Evolutionary conservation across 495 filamentous ascomycete genomes (phyloP).

Genomic region (Neurospora tetraspora): DNA sequence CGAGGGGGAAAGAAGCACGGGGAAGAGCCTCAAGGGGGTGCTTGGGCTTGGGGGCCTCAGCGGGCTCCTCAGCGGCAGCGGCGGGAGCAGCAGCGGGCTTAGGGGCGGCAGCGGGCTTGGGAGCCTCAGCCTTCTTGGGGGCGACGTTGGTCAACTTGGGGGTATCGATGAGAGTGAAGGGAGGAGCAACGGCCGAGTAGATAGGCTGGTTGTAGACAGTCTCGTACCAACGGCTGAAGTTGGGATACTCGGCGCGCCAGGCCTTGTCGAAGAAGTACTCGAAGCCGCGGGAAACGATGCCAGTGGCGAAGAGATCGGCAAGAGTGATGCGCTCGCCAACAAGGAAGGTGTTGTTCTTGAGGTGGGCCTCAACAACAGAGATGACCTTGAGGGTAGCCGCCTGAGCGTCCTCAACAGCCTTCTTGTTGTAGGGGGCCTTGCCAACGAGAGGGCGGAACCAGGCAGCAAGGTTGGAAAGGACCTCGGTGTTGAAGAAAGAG

Average conservation of each 20-base stretch:
- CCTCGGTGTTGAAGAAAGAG: constrained; percentile 82
- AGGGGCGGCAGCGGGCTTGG: constrained; percentile 47
- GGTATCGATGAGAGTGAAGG: constrained; percentile 71
- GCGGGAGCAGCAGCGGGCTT: constrained; percentile 50
- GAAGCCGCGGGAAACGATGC: constrained; percentile 74
- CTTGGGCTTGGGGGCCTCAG: constrained; percentile 80
- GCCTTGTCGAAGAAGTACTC: constrained; percentile 82
- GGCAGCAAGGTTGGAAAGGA: constrained; percentile 60
- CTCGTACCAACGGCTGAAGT: constrained; percentile 85
- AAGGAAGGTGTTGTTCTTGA: constrained; percentile 89
- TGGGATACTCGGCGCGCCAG: constrained; percentile 70
- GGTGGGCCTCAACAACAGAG: constrained; percentile 70
- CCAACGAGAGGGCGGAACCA: constrained; percentile 90
- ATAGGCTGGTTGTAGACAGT: constrained; percentile 85
- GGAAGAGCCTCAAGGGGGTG: constrained; percentile 86
- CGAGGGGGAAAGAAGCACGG: constrained; percentile 68
- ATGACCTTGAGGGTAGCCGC: constrained; percentile 58
- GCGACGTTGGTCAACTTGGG: constrained; percentile 71
- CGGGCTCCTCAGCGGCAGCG: constrained; percentile 60
- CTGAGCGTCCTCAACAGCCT: constrained; percentile 70
- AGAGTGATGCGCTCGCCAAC: constrained; percentile 95
- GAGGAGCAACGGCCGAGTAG: constrained; percentile 68
- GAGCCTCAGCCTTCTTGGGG: constrained; percentile 71
- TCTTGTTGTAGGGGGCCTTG: constrained; percentile 89
- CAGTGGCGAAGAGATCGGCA: constrained; percentile 77